A percentile compares a stretch with the other conserved stretches of the same genome.
Evolutionary conservation across 2,329 filamentous ascomycete genomes (phyloP).

Genomic region (Periconia digitata): DNA sequence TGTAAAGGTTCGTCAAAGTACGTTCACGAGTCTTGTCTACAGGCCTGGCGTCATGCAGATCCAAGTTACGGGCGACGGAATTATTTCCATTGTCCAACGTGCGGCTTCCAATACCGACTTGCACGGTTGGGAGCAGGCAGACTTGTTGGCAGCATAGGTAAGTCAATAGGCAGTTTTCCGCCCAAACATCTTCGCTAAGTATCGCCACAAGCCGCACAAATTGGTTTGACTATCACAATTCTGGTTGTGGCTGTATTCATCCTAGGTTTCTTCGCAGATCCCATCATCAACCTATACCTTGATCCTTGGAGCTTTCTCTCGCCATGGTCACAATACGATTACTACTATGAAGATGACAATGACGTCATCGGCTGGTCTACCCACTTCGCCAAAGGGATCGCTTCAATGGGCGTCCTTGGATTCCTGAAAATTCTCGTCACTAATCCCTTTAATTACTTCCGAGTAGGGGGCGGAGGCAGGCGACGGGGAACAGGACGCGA

Average conservation of each 20-base stretch:
- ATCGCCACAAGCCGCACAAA: slow-evolving; percentile 56
- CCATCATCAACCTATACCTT: slow-evolving; percentile 84
- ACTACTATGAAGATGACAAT: slow-evolving; percentile 37
- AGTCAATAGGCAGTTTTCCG: slow-evolving; percentile 13
- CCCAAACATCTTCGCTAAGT: slow-evolving; percentile 12
- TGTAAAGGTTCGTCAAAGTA: slow-evolving; percentile 94
- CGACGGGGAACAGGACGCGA: slow-evolving; percentile 70
- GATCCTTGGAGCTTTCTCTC: slow-evolving; percentile 62
- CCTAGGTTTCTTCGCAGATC: slow-evolving; percentile 89
- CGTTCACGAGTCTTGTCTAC: slow-evolving; percentile 88
- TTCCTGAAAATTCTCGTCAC: slow-evolving; percentile 78
- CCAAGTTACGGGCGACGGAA: slow-evolving; percentile 66
- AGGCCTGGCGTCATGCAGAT: slow-evolving; percentile 77
- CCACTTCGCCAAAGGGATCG: slow-evolving; percentile 86
- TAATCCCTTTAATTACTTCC: slow-evolving; percentile 74
- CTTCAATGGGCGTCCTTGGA: slow-evolving; percentile 85
- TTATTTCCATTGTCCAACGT: slow-evolving; percentile 87
- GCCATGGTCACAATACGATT: slow-evolving; percentile 28
- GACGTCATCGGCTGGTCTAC: slow-evolving; percentile 66
- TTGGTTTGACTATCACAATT: slow-evolving; percentile 70
- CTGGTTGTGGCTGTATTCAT: slow-evolving; percentile 74
- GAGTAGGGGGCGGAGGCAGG: slow-evolving; percentile 60
- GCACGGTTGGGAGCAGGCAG: slow-evolving; percentile 75
- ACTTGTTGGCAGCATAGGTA: slow-evolving; percentile 54
- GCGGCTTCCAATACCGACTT: slow-evolving; percentile 78